Base-by-base conservation (phyloP, 768 basidiomycete genomes). In the Glaciozyma martinii region DNA sequence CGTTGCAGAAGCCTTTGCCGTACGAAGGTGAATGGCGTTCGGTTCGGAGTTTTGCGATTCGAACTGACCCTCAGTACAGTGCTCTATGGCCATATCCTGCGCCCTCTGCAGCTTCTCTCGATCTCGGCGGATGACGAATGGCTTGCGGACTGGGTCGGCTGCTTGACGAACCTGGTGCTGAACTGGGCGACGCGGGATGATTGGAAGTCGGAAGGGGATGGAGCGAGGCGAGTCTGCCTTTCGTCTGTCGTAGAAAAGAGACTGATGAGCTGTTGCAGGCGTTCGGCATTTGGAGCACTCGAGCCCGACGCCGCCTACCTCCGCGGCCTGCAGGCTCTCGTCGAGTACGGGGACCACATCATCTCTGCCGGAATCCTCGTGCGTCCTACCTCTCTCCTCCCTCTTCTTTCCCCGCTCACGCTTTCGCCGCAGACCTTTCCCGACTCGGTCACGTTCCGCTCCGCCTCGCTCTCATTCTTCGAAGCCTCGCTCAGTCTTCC, bases 381-480 rank as follows among this genome's bases (percentile, higher is more conserved):
- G 8, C 33, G 59, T n/a, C n/a, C 15, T 54, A n/a, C 7, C 6
- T 12, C 46, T 40, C 53, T 5, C 25, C 9, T 30, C 15, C 46
- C 18, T 3, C n/a, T 44, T 21, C 53, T 33, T 9, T 1, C 23
- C 40, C 2, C 29, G 0, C 49, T 18, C 8, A 3, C 40, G 37
- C 37, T 2, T 13, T 40, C 12, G 33, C 37, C 12, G 12, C 46
- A 63, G 62, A 59, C 49, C 49, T 42, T 9, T 43, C 62, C 66
- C 0, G 2, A 19, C 0, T 62, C 63, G 5, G 59, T 64, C 57
- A 25, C 37, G 3, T 29, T 68, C 3, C 55, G 60, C 29, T 5
- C 56, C 13, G 54, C 67, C 50, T 40, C 63, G 3, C 30, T 68
- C 16, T 23, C 21, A 5, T 64, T 64, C 56, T 65, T 59, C 53